Evolutionary conservation across 2,329 filamentous ascomycete genomes (phyloP), one percentile per base, ranked within the genome.

Genomic region (Paecilomyces sp.): DNA sequence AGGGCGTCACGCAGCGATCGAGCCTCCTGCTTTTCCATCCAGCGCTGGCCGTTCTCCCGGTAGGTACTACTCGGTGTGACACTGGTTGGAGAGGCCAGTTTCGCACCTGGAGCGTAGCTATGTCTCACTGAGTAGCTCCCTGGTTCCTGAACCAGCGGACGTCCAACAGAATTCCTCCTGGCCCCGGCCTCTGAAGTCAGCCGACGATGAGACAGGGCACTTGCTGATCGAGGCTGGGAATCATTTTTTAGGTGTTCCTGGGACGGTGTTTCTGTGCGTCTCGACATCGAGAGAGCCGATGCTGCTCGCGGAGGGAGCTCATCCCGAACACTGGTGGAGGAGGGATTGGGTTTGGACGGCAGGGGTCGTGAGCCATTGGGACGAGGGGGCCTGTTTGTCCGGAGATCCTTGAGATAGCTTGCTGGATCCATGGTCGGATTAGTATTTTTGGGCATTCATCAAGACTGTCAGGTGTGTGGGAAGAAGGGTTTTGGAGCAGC

Each of bases 331-430:
- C 66, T 63, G 28, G 65, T 58, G 3, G 66, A 63, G 5, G 71
- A 70, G 8, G 66, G 59, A 7, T 72, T 66, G 64, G 79, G 74
- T 63, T 79, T 81, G 24, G 79, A 75, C 11, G 85, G 85, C 54
- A 82, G 77, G 52, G 85, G 85, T 58, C 85, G 77, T 54, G 85
- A 85, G 60, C 85, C 85, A 56, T 78, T 83, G 5, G 85, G 85
- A 62, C 85, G 80, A 6, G 79, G 73, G 57, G 81, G 80, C 58
- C 82, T 80, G 68, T 83, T 84, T 59, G 76, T 79, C 65, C 85
- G 82, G 28, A 88, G 79, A 62, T 85, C 83, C 63, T 82, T 80
- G 54, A 88, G 76, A 70, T 86, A 88, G 60, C 74, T 80, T 60
- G 82, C 85, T 87, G 70, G 64, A 47, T 47, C 41, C 41, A 63